Conservation (phyloP, 2,329 filamentous ascomycete species). For the Fusarium phyllophilum region DNA sequence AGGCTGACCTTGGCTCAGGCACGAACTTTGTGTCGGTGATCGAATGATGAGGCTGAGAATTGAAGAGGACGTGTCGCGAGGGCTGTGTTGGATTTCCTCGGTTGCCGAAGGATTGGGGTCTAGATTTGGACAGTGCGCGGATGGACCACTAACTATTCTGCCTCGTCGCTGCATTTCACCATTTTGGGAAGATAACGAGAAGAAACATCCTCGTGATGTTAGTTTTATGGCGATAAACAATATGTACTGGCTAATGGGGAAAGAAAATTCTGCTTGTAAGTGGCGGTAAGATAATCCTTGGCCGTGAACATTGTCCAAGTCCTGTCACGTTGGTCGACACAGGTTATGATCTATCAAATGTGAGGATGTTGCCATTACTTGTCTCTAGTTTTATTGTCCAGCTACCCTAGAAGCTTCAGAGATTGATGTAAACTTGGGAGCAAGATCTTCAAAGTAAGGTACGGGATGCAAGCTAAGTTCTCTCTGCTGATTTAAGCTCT, state of each 20-base stretch:
- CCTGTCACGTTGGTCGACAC: no score
- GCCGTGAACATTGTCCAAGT: accelerated
- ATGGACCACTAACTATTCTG: background rate
- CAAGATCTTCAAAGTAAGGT: background rate
- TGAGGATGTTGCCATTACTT: background rate
- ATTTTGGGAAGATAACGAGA: background rate
- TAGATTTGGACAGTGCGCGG: no score
- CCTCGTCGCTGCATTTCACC: background rate
- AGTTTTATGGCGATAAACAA: accelerated
- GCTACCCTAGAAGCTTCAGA: background rate
- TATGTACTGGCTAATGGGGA: no score
- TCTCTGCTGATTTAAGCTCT: background rate
- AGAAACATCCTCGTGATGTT: background rate
- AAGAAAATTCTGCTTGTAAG: accelerated
- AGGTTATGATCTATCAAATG: no score
- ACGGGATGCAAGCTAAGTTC: background rate
- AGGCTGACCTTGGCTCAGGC: background rate
- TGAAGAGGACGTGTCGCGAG: background rate
- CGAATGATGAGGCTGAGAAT: background rate
- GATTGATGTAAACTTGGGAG: background rate
- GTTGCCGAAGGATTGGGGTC: background rate
- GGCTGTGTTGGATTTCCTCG: background rate
- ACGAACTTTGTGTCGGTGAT: background rate
- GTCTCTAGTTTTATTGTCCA: accelerated
- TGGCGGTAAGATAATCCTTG: no score